Evolutionary conservation across 306 rosid genomes (phyloP).

Genomic region (Prunus mongolica): DNA sequence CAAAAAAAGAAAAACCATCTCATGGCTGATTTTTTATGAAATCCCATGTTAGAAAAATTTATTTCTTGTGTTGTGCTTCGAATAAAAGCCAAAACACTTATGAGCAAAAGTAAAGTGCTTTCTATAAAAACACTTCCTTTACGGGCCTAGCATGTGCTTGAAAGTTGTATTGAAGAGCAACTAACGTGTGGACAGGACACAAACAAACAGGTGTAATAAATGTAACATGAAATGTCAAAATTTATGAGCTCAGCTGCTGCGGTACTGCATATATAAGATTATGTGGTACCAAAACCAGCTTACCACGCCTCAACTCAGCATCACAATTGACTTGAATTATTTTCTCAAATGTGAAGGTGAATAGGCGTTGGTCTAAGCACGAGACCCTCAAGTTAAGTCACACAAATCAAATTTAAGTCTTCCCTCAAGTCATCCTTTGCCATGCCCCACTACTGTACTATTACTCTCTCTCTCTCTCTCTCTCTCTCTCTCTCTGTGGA

Average conservation of each 20-base stretch:
- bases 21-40: no score
- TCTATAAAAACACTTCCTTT: no score
- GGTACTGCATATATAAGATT: neutral
- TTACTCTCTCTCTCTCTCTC: neutral
- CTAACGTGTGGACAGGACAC: no score
- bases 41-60: no score
- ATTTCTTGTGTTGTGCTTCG: no score
- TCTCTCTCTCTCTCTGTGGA: neutral
- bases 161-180: no score
- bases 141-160: no score
- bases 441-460: constrained; percentile 34
- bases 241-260: neutral
- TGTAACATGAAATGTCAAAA: neutral
- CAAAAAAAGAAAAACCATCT: neutral
- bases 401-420: constrained; percentile 5
- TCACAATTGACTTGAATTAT: constrained; percentile 38
- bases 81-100: no score
- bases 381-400: constrained; percentile 8
- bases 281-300: constrained; percentile 9
- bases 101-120: no score
- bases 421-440: constrained; percentile 45
- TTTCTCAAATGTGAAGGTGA: constrained; percentile 16
- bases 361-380: constrained; percentile 34
- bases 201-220: neutral
- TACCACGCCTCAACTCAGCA: constrained; percentile 5